Conservation (phyloP, 2,329 filamentous ascomycete species). For the Talaromyces verruculosus region DNA sequence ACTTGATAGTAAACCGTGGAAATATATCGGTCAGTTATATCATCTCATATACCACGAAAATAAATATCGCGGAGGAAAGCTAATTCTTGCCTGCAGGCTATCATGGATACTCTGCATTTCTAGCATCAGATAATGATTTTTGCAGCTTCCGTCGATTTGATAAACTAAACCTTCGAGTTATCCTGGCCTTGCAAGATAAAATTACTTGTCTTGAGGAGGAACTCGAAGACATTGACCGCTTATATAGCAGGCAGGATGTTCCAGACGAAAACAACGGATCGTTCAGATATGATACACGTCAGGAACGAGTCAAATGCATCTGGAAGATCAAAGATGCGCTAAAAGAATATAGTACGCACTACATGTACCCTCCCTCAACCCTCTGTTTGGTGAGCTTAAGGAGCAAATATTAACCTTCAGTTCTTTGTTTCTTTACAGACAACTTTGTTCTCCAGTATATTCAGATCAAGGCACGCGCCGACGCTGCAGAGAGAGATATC, state of each 20-base stretch:
- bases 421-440: conserved; percentile 2
- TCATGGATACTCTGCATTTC: conserved; percentile 30
- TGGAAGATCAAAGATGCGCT: not conserved
- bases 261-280: conserved; percentile 31
- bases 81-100: conserved; percentile 25
- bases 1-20: conserved; percentile 11
- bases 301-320: conserved; percentile 25
- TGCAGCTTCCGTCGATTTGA: conserved; percentile 38
- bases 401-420: too few species aligned
- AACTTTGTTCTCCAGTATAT: conserved; percentile 7
- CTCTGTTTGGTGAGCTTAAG: too few species aligned
- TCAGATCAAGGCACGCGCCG: not conserved
- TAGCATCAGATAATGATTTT: conserved; percentile 35
- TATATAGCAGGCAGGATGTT: conserved; percentile 22
- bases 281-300: conserved; percentile 21
- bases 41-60: not conserved
- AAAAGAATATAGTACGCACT: too few species aligned
- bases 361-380: too few species aligned
- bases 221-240: conserved; percentile 30
- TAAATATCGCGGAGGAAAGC: not conserved
- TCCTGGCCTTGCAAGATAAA: conserved; percentile 38
- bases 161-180: conserved; percentile 31
- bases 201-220: conserved; percentile 33
- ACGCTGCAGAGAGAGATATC: conserved; percentile 26
- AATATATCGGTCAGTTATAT: conserved; percentile 11